Evolutionary conservation across 495 filamentous ascomycete genomes (phyloP), one percentile per base, ranked within the genome.

Genomic region (Podospora didyma): DNA sequence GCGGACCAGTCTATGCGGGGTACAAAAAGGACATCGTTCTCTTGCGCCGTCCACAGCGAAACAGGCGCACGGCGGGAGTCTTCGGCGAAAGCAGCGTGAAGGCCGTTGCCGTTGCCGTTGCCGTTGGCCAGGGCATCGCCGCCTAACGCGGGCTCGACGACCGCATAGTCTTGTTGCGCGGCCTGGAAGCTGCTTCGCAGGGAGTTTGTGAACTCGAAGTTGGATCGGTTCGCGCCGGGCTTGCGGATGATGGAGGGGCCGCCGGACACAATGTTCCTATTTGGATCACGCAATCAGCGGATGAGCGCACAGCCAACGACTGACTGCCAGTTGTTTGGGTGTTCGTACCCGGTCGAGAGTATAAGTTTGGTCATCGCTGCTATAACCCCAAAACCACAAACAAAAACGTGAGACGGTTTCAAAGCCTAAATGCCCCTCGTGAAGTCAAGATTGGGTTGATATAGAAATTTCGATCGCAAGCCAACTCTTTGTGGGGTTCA

Each of bases 131-230:
- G n/a, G n/a, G 72, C 79, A 19, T 79, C 75, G 54, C 71, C 80
- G 59, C 84, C 75, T 44, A 75, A 64, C n/a, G 62, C 71, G 14
- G 68, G 65, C 23, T 71, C 63, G n/a, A 45, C 61, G 45, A 31
- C 26, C 26, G 65, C 78, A 54, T 77, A 79, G 60, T 82, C 78
- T 64, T 88, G 74, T 64, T 89, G 87, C 24, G 86, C 85, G 16
- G 86, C 83, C 21, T 82, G 66, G 71, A 96, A 89, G 71, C 91
- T 95, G 60, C 79, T 82, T 46, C 89, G 87, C 46, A 97, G 79
- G n/a, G 89, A 88, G 67, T 87, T 88, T 58, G 87, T 87, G 60
- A 97, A 79, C 67, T 97, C 92, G 61, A 91, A 81, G 69, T 95
- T 96, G 46, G 90, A 94, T 67, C 89, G 89, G 63, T 87, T 82